These are phyloP conservation scores for Ricinus communis DNA, from an alignment of 345 rosid species.

Conservation along the genomic window DNA sequence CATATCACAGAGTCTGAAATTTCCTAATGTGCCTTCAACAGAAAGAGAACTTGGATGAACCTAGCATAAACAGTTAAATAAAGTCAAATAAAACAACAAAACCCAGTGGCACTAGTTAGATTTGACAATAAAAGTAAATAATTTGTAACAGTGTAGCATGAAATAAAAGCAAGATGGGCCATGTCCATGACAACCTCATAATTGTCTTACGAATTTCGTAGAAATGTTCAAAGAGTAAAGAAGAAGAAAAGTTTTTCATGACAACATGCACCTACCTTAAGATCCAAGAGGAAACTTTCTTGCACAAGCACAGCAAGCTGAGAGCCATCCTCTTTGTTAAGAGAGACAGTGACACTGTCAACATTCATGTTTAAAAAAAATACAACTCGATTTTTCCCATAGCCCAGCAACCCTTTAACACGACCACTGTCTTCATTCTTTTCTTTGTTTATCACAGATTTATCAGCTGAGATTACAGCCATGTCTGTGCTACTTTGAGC, in stretches of 20 bases:
- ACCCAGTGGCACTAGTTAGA: background rate
- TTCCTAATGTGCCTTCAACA: slow-evolving; percentile 89
- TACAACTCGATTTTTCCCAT: slow-evolving; percentile 91
- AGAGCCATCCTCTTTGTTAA: slow-evolving; percentile 94
- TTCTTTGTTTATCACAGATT: slow-evolving; percentile 50
- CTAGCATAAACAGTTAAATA: slow-evolving; percentile 40
- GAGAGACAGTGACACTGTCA: slow-evolving; percentile 82
- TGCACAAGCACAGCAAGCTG: slow-evolving; percentile 96
- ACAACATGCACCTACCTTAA: slow-evolving; percentile 55
- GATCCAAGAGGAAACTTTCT: slow-evolving; percentile 85
- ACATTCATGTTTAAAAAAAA: slow-evolving; percentile 85
- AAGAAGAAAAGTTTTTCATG: slow-evolving; percentile 7
- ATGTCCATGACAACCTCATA: too few species aligned
- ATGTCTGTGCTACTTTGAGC: slow-evolving; percentile 33
- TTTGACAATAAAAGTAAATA: background rate
- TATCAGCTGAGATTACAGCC: slow-evolving; percentile 39
- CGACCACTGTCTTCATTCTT: slow-evolving; percentile 67
- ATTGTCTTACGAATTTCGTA: background rate
- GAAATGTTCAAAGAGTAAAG: background rate
- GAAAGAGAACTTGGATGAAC: slow-evolving; percentile 90
- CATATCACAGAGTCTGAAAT: slow-evolving; percentile 91
- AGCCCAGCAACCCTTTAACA: slow-evolving; percentile 86
- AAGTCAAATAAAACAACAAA: slow-evolving; percentile 6
- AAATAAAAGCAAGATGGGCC: too few species aligned
- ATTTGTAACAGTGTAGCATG: background rate